Evolutionary conservation across 139 green algal species (phyloP).

Genomic region (Coccomyxa sp.): DNA sequence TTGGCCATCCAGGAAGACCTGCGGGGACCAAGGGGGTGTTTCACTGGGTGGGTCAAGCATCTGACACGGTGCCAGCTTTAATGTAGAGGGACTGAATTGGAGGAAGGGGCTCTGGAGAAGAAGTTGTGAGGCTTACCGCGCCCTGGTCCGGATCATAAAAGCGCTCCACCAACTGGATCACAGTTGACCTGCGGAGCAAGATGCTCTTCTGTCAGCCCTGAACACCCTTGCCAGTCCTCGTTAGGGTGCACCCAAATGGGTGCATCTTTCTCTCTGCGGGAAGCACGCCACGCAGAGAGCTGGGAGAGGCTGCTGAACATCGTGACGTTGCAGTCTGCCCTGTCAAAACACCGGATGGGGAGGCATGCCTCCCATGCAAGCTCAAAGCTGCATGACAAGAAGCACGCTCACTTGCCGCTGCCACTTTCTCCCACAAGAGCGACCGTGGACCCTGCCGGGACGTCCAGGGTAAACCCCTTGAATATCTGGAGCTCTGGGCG

Average conservation of each 20-base stretch:
- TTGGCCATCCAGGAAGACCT: slow-evolving; percentile 72
- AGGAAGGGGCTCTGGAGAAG: too few relatives aligned
- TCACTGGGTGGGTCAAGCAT: not conserved
- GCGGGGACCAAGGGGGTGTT: not conserved
- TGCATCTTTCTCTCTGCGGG: too few relatives aligned
- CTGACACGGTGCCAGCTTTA: not conserved
- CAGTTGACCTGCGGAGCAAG: slow-evolving; percentile 44
- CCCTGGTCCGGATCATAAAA: slow-evolving; percentile 67
- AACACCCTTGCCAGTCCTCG: too few relatives aligned
- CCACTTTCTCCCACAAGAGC: slow-evolving; percentile 83
- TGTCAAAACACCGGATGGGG: not conserved
- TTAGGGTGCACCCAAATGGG: too few relatives aligned
- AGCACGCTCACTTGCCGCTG: slow-evolving; percentile 60
- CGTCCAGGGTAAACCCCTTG: slow-evolving; percentile 45
- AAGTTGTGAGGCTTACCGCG: not conserved
- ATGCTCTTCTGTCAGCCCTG: too few relatives aligned
- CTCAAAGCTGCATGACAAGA: not conserved
- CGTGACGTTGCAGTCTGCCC: too few relatives aligned
- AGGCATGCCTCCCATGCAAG: not conserved
- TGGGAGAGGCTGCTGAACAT: not conserved
- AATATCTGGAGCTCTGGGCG: slow-evolving; percentile 57
- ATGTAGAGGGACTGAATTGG: too few relatives aligned
- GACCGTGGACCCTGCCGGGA: slow-evolving; percentile 46
- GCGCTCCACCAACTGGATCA: slow-evolving; percentile 87
- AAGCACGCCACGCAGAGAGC: not conserved